Percentiles rank a stretch among this genome's conserved stretches.
Conservation (phyloP, 345 rosid species). For the Stellera chamaejasme region DNA sequence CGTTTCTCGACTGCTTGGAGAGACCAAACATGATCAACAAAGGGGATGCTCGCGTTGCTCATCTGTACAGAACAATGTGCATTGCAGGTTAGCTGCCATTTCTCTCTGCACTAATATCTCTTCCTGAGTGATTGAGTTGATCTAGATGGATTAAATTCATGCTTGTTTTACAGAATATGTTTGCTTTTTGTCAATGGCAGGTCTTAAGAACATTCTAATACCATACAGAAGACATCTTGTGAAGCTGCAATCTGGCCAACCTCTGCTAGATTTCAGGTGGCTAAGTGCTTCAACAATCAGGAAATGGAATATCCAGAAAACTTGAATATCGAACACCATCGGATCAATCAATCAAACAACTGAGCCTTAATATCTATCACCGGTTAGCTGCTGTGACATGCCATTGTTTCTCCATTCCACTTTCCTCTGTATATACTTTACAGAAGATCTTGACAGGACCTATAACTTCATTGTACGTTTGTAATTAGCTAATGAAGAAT, state of each 20-base stretch:
- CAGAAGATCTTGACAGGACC: too few species aligned
- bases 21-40: slow-evolving; percentile 40
- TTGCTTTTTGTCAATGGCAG: slow-evolving; percentile 29
- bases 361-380: too few species aligned
- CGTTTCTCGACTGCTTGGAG: slow-evolving; percentile 91
- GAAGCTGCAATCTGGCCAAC: slow-evolving; percentile 41
- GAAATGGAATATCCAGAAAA: slow-evolving; percentile 49
- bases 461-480: too few species aligned
- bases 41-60: slow-evolving; percentile 67
- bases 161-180: background rate
- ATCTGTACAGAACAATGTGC: slow-evolving; percentile 81
- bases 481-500: too few species aligned
- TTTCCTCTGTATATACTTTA: too few species aligned
- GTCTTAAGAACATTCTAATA: slow-evolving; percentile 66
- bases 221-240: slow-evolving; percentile 80
- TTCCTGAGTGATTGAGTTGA: background rate
- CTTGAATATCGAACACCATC: slow-evolving; percentile 15
- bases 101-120: background rate
- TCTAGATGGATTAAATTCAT: background rate
- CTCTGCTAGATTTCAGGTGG: slow-evolving; percentile 64
- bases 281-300: slow-evolving; percentile 45
- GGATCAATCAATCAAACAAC: background rate
- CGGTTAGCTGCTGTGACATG: too few species aligned
- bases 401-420: too few species aligned
- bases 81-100: slow-evolving; percentile 44